A percentile compares a stretch with the other conserved stretches of the same genome.
These are phyloP conservation scores for Tephrocybe sp. DNA, from an alignment of 768 basidiomycete genomes.

Conservation along the genomic window DNA sequence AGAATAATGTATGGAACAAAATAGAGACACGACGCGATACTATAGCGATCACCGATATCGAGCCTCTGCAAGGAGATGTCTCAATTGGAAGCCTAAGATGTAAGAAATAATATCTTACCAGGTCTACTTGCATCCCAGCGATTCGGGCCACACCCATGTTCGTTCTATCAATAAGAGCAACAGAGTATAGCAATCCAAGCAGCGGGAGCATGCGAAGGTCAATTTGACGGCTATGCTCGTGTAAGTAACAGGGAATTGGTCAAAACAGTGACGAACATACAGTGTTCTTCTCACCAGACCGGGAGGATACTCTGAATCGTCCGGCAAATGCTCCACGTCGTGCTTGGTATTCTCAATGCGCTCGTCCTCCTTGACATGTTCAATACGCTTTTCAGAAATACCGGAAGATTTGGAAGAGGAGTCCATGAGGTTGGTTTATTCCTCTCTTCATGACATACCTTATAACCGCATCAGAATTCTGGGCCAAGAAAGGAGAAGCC, in stretches of 20 bases:
- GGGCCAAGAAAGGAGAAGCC: slow-evolving; percentile 7
- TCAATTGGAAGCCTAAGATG: not conserved
- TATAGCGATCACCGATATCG: slow-evolving; percentile 31
- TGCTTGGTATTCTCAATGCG: not conserved
- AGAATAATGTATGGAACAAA: slow-evolving; percentile 43
- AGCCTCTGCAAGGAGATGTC: slow-evolving; percentile 20
- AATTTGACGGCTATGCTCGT: slow-evolving; percentile 23
- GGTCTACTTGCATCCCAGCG: slow-evolving; percentile 34
- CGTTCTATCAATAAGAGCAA: slow-evolving; percentile 32
- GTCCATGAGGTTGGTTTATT: slow-evolving; percentile 6
- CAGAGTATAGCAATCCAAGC: slow-evolving; percentile 30
- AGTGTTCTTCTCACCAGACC: slow-evolving; percentile 19
- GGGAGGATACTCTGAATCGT: slow-evolving; percentile 16
- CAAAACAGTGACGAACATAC: not conserved
- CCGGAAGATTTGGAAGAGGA: slow-evolving; percentile 21
- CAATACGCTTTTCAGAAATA: slow-evolving; percentile 9
- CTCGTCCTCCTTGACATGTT: not conserved
- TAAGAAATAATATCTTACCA: slow-evolving; percentile 17
- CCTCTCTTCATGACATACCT: not conserved
- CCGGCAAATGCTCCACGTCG: slow-evolving; percentile 1
- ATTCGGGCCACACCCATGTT: slow-evolving; percentile 33
- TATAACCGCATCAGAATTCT: slow-evolving; percentile 6
- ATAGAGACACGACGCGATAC: slow-evolving; percentile 37
- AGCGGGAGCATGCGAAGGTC: slow-evolving; percentile 34
- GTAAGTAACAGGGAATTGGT: not conserved